Base-by-base conservation (phyloP, 1,139 yeast species). In the Yamadazyma atlantica region DNA sequence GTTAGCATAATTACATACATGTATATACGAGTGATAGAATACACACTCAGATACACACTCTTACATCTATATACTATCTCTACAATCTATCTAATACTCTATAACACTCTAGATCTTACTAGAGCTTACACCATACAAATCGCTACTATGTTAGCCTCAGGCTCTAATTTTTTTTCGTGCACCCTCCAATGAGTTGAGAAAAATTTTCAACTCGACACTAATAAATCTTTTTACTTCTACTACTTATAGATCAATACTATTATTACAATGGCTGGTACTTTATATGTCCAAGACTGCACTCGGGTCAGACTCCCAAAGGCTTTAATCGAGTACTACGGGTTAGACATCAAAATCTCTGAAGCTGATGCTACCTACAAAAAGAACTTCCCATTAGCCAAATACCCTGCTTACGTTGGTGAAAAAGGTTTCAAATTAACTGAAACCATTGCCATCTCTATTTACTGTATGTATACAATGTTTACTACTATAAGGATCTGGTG, bases 381-480 rank as follows among this genome's bases (percentile, higher is more conserved):
- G 48, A 58, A 66, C 58, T 88, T 86, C 80, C 96, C 96, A 54
- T 66, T 82, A 58, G 73, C 68, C 55, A 78, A 76, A 64, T 74
- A 78, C 48, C 97, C 97, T 55, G 83, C 89, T 49, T 86, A 85
- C 54, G 59, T 79, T 54, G 92, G 89, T 43, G 80, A 85, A 50
- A 83, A 85, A 63, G 96, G 96, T 41, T 79, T 72, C 73, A 79
- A 79, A 62, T 73, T 90, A 58, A 75, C 78, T 55, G 97, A 90
- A 76, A 73, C 75, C 49, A 73, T 86, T 58, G 96, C 97, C 44
- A 73, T 90, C 58, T 61, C 69, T 43, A 53, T 64, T 58, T 75
- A 77, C 73, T 62, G 62, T 57, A 57, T 53, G 62, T 57, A 54
- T 46, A 11, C 17, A 6, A 24, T 25, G n/a, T n/a, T n/a, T n/a